Base-by-base conservation (phyloP, 192 early-diverging fungal genomes). In the Entomortierella chlamydospora region DNA sequence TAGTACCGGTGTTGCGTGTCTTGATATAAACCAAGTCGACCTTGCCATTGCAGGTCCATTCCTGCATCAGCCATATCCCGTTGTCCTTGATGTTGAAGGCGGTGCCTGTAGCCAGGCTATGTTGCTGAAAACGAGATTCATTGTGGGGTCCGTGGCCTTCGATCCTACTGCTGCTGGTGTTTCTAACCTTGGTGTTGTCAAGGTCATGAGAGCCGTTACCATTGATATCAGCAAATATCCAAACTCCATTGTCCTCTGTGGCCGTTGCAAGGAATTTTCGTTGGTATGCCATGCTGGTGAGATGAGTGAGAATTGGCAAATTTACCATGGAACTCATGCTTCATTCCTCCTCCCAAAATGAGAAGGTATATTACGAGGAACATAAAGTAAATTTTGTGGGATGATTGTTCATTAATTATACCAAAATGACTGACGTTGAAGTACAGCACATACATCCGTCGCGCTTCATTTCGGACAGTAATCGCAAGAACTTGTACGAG, bases 251-350 rank as follows among this genome's bases (percentile, higher is more conserved):
- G 31, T 57, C 33, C 33, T 57, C 56, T 37, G n/a, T 30, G 56
- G 30, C 56, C 31, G 29, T 31, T 57, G 31, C 10, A 57, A 57
- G 33, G 31, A 37, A 20, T 37, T 22, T 31, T n/a, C 22, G 29
- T 57, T 57, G 56, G 33, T 57, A 57, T 37, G 33, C 56, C 56
- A 57, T 57, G 56, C 56, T 37, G 31, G 56, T 31, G 34, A 37
- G 34, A 37, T 37, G 34, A 37, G 34, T 10, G 10, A 37, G 34
- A 37, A 10, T 37, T 37, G 34, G n/a, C n/a, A n/a, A n/a, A n/a
- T n/a, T n/a, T n/a, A n/a, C n/a, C n/a, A n/a, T n/a, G n/a, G n/a
- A n/a, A n/a, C n/a, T n/a, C n/a, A n/a, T n/a, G n/a, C n/a, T n/a
- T n/a, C n/a, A n/a, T n/a, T n/a, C n/a, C n/a, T n/a, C n/a, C n/a